Evolutionary conservation across 257 asterid genomes (phyloP), one percentile per base, ranked within the genome.

Genomic region (Nicotiana obtusifolia): DNA sequence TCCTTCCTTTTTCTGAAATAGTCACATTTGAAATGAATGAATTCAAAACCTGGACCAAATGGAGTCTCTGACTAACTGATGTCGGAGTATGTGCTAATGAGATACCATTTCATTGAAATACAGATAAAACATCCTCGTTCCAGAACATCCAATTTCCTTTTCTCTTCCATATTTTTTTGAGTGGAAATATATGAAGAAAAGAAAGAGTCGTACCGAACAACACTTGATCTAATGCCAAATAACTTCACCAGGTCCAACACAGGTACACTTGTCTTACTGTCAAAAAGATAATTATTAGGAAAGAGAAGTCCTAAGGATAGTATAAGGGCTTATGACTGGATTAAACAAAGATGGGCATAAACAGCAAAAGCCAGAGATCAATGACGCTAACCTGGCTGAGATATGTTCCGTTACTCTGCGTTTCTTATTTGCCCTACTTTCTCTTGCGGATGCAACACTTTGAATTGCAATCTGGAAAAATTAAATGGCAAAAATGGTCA

Each of bases 361-460:
- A 24, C 16, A 82, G 54, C 35, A 64, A 44, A 19, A 44, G 73
- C n/a, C 53, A 22, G 14, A 80, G 79, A 54, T 80, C 31, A 69
- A 56, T 57, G 49, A 73, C 56, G 16, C 59, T 49, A 47, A 91
- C 98, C 97, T 95, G 85, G 94, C 88, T 28, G 92, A 90, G 84
- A 86, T 60, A 73, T 91, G 91, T 61, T 95, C 99, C 64, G 85
- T 35, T 31, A 90, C 97, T 86, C 93, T 89, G 80, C 97, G 97
- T 5, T 94, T 94, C 90, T 92, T 94, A 87, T 86, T 89, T 83
- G 91, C 85, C 89, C 97, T 88, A 91, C 91, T 95, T 90, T 95
- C 99, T 71, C 93, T 94, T 30, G 92, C 91, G n/a, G 97, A 92
- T 82, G 98, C 88, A 81, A 94, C 99, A 83, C 88, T 94, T 87